Evolutionary conservation across 2,329 filamentous ascomycete genomes (phyloP).

Genomic region (Fusarium solani-melongenae): DNA sequence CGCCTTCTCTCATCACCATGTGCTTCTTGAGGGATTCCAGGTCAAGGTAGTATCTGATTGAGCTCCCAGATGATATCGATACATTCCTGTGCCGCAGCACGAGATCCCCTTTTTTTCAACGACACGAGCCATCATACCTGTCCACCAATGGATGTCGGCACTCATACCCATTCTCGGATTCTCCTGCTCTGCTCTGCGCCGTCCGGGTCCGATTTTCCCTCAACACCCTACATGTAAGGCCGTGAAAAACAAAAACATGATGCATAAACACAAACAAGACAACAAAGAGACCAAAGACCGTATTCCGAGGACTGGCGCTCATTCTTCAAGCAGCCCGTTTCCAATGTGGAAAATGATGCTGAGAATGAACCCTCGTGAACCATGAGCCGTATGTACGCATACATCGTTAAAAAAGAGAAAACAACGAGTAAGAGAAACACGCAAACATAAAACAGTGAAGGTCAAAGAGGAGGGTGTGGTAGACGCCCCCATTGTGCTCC

Average conservation of each 20-base stretch:
- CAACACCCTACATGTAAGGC: conserved; percentile 19
- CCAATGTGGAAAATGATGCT: conserved; percentile 16
- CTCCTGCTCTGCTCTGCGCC: conserved; percentile 1
- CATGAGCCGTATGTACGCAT: conserved; percentile 15
- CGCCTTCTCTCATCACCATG: neutral
- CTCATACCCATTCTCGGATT: conserved; percentile 8
- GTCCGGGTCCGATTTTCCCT: conserved; percentile 5
- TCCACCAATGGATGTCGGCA: neutral
- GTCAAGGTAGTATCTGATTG: conserved; percentile 19
- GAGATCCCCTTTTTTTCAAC: neutral
- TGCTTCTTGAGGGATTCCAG: neutral
- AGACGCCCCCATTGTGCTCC: neutral
- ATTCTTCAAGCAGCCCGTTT: conserved; percentile 13
- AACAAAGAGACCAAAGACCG: conserved; percentile 8
- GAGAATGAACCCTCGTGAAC: conserved; percentile 16
- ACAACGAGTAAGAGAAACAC: neutral
- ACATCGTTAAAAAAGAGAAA: conserved; percentile 2
- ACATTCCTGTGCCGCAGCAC: neutral
- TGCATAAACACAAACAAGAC: conserved; percentile 18
- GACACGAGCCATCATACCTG: neutral
- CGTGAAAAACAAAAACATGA: conserved; percentile 5
- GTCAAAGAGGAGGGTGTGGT: neutral
- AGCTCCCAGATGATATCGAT: conserved; percentile 19
- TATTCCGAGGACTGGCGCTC: neutral
- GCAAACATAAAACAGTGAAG: neutral